phyloP scores from a whole-genome alignment of 2,329 filamentous ascomycete genomes.

The Aspergillus japonicus region DNA sequence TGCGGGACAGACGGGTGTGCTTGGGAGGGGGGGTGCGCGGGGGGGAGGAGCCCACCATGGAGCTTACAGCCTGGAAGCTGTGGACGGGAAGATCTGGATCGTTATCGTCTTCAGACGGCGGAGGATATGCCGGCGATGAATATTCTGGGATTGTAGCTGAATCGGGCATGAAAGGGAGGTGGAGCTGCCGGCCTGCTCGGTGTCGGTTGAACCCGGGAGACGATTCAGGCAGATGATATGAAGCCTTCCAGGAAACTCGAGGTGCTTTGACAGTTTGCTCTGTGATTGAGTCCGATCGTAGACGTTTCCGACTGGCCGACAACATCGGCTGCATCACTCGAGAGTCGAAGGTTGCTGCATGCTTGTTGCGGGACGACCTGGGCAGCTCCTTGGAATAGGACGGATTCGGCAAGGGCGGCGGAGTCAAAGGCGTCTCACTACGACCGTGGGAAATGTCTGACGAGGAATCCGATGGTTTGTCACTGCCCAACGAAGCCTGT shows the following conservation, averaged over 20 bases:
- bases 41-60: slow-evolving; percentile 71
- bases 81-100: slow-evolving; percentile 72
- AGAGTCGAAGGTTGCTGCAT: slow-evolving; percentile 47
- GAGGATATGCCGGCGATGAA: slow-evolving; percentile 48
- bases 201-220: slow-evolving; percentile 79
- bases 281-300: slow-evolving; percentile 62
- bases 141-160: slow-evolving; percentile 66
- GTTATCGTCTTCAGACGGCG: slow-evolving; percentile 68
- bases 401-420: slow-evolving; percentile 78
- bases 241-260: slow-evolving; percentile 71
- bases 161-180: slow-evolving; percentile 76
- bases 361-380: slow-evolving; percentile 49
- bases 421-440: slow-evolving; percentile 60
- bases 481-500: slow-evolving; percentile 63
- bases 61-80: slow-evolving; percentile 41
- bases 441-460: slow-evolving; percentile 71
- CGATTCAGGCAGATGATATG: slow-evolving; percentile 75
- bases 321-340: slow-evolving; percentile 44
- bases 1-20: slow-evolving; percentile 52
- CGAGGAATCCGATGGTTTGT: slow-evolving; percentile 81
- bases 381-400: slow-evolving; percentile 81
- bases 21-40: slow-evolving; percentile 74
- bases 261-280: slow-evolving; percentile 59
- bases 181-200: slow-evolving; percentile 71
- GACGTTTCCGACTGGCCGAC: slow-evolving; percentile 63